Conservation (phyloP, 2,329 filamentous ascomycete species). For the Daldinia sp. region DNA sequence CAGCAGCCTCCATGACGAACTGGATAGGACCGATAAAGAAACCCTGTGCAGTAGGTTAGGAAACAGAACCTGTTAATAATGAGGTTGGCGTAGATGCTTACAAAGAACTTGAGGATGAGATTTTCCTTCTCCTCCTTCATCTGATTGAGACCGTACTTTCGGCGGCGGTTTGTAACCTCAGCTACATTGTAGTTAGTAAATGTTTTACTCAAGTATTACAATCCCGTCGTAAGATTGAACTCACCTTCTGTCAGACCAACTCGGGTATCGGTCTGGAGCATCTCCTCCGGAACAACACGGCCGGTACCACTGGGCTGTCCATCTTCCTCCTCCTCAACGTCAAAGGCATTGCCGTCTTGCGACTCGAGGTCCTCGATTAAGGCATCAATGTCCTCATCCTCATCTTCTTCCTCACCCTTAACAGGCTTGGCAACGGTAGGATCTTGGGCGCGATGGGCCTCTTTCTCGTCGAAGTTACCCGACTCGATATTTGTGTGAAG, state of each 20-base stretch:
- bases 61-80: constrained; percentile 43
- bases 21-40: constrained; percentile 93
- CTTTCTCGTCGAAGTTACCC: constrained; percentile 75
- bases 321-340: constrained; percentile 72
- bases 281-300: constrained; percentile 73
- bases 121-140: constrained; percentile 95
- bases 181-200: constrained; percentile 42
- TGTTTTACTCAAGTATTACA: constrained; percentile 61
- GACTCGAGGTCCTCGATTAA: constrained; percentile 90
- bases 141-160: constrained; percentile 83
- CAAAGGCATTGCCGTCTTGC: constrained; percentile 75
- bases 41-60: constrained; percentile 51
- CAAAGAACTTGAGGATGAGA: constrained; percentile 81
- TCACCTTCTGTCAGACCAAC: constrained; percentile 79
- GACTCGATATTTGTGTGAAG: constrained; percentile 74
- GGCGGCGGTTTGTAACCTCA: constrained; percentile 58
- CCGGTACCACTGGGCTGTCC: constrained; percentile 65
- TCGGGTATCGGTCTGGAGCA: constrained; percentile 80
- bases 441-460: constrained; percentile 53
- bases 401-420: constrained; percentile 70
- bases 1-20: constrained; percentile 92
- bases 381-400: constrained; percentile 86
- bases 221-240: constrained; percentile 65
- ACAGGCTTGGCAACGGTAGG: constrained; percentile 54
- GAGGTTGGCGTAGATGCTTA: constrained; percentile 32